Evolutionary conservation across 306 rosid genomes (phyloP), one percentile per base, ranked within the genome.

Genomic region (Begonia loranthoides): DNA sequence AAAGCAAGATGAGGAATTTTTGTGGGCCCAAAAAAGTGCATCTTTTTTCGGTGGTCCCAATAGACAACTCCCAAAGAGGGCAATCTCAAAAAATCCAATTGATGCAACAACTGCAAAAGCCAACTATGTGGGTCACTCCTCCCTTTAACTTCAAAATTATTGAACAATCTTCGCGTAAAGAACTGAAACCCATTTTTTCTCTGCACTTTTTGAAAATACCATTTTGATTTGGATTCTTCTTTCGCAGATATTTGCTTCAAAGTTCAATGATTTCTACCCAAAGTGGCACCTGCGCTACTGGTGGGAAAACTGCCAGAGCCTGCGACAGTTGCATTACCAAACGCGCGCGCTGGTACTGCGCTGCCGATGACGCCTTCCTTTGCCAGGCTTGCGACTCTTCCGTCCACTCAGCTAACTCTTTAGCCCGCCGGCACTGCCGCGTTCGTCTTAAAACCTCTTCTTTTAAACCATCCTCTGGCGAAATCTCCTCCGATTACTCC

Each of bases 321-420:
- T 90, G 99, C 33, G 99, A 90, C 14, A 79, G 79, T 75, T 90
- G 99, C 64, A 69, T 86, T n/a, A 73, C 70, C 5, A 82, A 80
- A 64, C 65, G 99, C 1, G 99, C 99, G 8, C 85, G 99, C 0
- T 86, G 96, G 99, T 90, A 82, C 52, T 90, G 99, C 39, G 93
- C 96, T 2, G 94, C 99, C 6, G 99, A 90, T 50, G 99, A 90
- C 52, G 99, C 96, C 41, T 90, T 90, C 52, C 81, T 90, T 13
- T 90, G 99, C 50, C 84, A 80, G 49, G 49, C 80, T 2, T 92
- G 99, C 17, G 96, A 92, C 74, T 73, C 81, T 24, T 72, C 75
- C 0, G 94, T 92, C 2, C 99, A 92, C 79, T 86, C 96, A 0
- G 96, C 96, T 4, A 92, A 92, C 10, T 58, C 82, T 0, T 54